Evolutionary conservation across 768 basidiomycete genomes (phyloP).

Genomic region (Tricholoma hemisulphureum): DNA sequence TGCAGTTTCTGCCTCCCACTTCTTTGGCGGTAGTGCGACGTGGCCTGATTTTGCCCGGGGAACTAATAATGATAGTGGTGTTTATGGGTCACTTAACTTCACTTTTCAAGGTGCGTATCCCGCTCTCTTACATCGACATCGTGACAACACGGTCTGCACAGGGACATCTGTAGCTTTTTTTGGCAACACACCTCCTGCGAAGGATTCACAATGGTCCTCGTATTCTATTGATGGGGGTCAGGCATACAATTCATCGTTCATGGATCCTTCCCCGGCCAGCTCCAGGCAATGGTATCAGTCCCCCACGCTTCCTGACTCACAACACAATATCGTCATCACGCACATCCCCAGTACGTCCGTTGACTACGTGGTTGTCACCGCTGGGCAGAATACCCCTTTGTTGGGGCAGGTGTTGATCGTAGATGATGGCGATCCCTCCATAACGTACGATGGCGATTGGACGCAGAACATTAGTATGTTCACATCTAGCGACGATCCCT

Average conservation of each 20-base stretch:
- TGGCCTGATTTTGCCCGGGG: constrained; percentile 6
- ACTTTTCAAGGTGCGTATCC: constrained; percentile 6
- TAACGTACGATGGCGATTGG: constrained; percentile 21
- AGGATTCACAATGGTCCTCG: constrained; percentile 8
- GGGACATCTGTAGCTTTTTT: constrained; percentile 14
- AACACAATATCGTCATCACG: constrained; percentile 18
- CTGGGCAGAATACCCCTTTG: constrained; percentile 20
- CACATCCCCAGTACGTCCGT: constrained; percentile 19
- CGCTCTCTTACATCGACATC: background rate
- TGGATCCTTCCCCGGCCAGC: constrained; percentile 11
- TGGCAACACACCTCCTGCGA: constrained; percentile 11
- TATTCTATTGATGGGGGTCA: constrained; percentile 21
- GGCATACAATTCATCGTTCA: constrained; percentile 11
- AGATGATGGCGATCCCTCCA: constrained; percentile 19
- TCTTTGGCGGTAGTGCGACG: background rate
- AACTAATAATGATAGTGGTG: constrained; percentile 2
- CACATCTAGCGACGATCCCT: constrained; percentile 6
- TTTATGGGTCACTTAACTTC: constrained; percentile 4
- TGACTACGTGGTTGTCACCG: constrained; percentile 20
- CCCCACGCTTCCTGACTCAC: constrained; percentile 15
- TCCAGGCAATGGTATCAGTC: constrained; percentile 27
- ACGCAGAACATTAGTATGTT: constrained; percentile 6
- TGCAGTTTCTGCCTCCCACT: background rate
- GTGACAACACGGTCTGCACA: background rate
- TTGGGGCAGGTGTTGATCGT: constrained; percentile 18